Evolutionary conservation across 1,284 basidiomycete species (phyloP).

Genomic region (Exobasidium cylindrosporum): DNA sequence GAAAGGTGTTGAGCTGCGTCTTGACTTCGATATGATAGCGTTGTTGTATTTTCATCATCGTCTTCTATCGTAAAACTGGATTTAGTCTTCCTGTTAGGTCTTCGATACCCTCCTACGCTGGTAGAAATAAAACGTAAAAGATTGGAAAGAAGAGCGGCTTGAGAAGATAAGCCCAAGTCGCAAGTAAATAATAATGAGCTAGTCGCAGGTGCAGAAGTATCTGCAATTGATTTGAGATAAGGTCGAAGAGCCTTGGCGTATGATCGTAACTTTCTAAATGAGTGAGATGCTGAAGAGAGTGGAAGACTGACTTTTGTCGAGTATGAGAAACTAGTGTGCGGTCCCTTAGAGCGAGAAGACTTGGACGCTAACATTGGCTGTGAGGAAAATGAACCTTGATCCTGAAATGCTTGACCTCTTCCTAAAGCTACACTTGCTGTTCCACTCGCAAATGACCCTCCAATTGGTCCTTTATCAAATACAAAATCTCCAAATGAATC

Average conservation of each 20-base stretch:
- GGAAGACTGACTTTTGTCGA: constrained; percentile 8
- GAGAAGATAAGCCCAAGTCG: constrained; percentile 8
- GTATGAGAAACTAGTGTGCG: constrained; percentile 14
- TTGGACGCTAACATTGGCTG: not conserved
- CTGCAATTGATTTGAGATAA: constrained; percentile 1
- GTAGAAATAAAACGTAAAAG: constrained; percentile 10
- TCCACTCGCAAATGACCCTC: constrained; percentile 23
- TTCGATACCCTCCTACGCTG: constrained; percentile 6
- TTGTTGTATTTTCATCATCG: not conserved
- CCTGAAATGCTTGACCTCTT: not conserved
- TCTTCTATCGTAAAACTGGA: not conserved
- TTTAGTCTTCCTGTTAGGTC: not conserved
- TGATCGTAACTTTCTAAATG: constrained; percentile 5
- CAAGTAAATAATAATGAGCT: not conserved
- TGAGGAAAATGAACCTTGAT: constrained; percentile 8
- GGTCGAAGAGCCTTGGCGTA: constrained; percentile 11
- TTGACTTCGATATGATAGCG: not conserved
- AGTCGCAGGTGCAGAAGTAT: not conserved
- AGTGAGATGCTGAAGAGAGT: not conserved
- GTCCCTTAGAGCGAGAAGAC: not conserved
- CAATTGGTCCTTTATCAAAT: constrained; percentile 23
- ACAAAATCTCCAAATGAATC: constrained; percentile 65
- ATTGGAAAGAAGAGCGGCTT: constrained; percentile 16
- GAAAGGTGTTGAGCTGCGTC: constrained; percentile 1
- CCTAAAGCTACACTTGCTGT: constrained; percentile 13